phyloP scores from a whole-genome alignment of 1,284 basidiomycete genomes.

The Sanghuangporus baumii region DNA sequence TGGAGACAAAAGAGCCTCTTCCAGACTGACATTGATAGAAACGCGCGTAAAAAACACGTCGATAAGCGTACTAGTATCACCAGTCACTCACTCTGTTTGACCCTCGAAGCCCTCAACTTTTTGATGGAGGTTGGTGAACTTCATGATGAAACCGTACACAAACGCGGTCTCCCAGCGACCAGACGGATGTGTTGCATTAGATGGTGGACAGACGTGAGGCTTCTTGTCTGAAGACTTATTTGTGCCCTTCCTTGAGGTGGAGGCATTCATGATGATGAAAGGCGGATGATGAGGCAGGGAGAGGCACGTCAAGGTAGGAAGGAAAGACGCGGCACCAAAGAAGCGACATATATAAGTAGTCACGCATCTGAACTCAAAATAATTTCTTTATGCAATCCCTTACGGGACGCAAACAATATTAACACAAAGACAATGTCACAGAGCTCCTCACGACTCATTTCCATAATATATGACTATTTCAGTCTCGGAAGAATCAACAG shows the following conservation, averaged over 20 bases:
- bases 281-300: background rate
- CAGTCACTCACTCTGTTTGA: conserved; percentile 66
- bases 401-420: background rate
- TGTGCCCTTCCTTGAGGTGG: conserved; percentile 7
- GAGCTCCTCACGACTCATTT: background rate
- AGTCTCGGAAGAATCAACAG: background rate
- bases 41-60: conserved; percentile 10
- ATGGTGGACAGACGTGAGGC: conserved; percentile 70
- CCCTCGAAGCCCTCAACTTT: conserved; percentile 73
- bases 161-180: conserved; percentile 83
- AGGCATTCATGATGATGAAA: conserved; percentile 11
- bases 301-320: conserved; percentile 1
- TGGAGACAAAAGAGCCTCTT: conserved; percentile 63
- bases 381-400: background rate
- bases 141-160: conserved; percentile 76
- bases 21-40: conserved; percentile 45
- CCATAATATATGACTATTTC: background rate
- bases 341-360: background rate
- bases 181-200: conserved; percentile 62
- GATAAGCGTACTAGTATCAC: background rate
- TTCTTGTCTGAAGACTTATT: conserved; percentile 38
- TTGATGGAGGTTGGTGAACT: conserved; percentile 64
- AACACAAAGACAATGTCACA: too few species aligned
- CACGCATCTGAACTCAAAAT: background rate
- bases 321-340: conserved; percentile 1